Conservation (phyloP, 139 green algal genomes). For the Micractinium conductrix region DNA sequence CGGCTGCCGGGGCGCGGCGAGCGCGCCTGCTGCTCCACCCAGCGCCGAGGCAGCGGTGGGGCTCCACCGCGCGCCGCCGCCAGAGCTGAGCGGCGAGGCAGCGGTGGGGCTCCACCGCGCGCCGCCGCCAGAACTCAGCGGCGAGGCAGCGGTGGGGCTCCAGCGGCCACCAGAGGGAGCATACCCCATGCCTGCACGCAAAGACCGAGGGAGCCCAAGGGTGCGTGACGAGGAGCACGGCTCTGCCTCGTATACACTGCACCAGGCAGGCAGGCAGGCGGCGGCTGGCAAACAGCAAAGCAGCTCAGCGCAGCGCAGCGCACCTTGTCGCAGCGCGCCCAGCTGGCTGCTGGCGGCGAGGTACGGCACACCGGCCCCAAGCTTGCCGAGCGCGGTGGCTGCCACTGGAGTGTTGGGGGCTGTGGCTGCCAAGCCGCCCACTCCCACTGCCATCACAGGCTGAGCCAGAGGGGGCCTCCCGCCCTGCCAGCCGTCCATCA, state of each 20-base stretch:
- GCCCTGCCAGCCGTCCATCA: not conserved
- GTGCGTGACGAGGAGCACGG: no score
- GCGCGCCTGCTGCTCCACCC: not conserved
- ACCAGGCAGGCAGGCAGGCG: no score
- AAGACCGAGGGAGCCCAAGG: no score
- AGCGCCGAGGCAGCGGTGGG: not conserved
- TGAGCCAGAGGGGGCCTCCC: not conserved
- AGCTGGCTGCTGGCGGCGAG: constrained; percentile 1
- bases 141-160: no score
- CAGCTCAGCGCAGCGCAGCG: no score
- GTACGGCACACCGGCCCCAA: not conserved
- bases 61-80: not conserved
- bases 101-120: no score
- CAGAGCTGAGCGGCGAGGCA: no score
- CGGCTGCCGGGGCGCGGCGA: not conserved
- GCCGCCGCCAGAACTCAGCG: no score
- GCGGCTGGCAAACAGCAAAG: no score
- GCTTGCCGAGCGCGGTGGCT: not conserved
- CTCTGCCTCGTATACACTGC: no score
- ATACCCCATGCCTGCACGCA: no score
- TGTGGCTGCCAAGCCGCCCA: not conserved
- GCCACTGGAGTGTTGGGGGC: constrained; percentile 21
- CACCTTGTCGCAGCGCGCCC: constrained; percentile 20
- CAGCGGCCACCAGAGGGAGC: no score
- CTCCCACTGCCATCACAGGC: not conserved